Evolutionary conservation across 768 basidiomycete species (phyloP).

Genomic region (Daedaleopsis sinensis): DNA sequence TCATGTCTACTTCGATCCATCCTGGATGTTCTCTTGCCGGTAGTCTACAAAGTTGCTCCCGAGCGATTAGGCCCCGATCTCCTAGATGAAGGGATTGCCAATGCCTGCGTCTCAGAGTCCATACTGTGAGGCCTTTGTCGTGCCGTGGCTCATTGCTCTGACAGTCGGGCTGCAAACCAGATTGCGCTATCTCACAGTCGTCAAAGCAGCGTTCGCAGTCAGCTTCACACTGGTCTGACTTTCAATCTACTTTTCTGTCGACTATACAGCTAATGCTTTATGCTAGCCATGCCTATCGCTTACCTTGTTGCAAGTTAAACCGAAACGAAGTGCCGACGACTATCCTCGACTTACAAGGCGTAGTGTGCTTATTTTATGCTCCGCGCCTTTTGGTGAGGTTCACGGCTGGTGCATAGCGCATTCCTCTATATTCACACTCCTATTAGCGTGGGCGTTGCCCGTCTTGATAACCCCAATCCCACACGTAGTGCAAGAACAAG

Average conservation of each 20-base stretch:
- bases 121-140: constrained; percentile 16
- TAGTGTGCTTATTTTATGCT: constrained; percentile 15
- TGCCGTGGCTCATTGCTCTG: neutral
- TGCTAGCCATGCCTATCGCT: constrained; percentile 23
- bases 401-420: neutral
- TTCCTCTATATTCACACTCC: neutral
- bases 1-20: constrained; percentile 21
- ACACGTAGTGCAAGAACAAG: neutral
- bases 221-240: constrained; percentile 26
- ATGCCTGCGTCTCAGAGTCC: constrained; percentile 22
- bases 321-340: constrained; percentile 11
- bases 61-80: constrained; percentile 3
- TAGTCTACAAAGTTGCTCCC: constrained; percentile 9
- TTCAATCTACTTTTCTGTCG: neutral
- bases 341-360: constrained; percentile 19
- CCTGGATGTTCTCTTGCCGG: constrained; percentile 17
- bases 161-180: constrained; percentile 1
- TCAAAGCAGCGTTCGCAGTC: constrained; percentile 26
- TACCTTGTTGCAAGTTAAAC: constrained; percentile 12
- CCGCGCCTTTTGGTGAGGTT: constrained; percentile 22
- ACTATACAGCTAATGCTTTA: neutral
- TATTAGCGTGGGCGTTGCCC: constrained; percentile 25
- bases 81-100: neutral
- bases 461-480: constrained; percentile 19
- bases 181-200: constrained; percentile 24